Base-by-base conservation (phyloP, 495 filamentous ascomycete genomes). In the Bombardia bombarda region DNA sequence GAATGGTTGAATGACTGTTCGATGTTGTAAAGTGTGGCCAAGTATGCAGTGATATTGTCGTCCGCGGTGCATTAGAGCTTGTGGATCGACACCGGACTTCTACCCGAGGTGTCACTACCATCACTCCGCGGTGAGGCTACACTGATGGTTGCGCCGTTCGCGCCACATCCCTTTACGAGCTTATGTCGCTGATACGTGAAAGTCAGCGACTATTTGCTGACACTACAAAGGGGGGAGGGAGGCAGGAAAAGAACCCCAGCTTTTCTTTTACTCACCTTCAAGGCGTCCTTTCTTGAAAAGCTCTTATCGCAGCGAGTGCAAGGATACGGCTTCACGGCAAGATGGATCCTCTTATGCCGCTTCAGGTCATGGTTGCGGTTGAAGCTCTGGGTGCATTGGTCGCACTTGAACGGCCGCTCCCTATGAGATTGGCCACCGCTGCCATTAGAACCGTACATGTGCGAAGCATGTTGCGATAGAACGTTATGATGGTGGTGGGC, bases 321-420 rank as follows among this genome's bases (percentile, higher is more conserved):
- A 0, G 92, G 90, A 60, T 88, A 97, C 0, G 92, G 92, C 70
- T 98, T 98, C 36, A 97, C 85, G 0, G 88, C 85, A 36, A 97
- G 66, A 63, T 98, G 92, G 43, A 98, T 98, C 43, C 89, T 70
- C 61, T 94, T 94, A 53, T 98, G 92, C 33, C 92, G 77, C 61
- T 98, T 98, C 41, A 98, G 67, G 56, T 98, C 93, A 56, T 98
- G 93, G 43, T 98, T 98, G 5, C 92, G 74, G 59, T 95, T 98
- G 73, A 98, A 98, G 40, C 85, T 86, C 55, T 93, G 86, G 1
- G 85, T 80, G 53, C 93, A 98, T 55, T 84, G 70, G 51, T 96
- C 87, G 59, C 92, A 98, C 55, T 92, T 92, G 70, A 92, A 98
- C 0, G 93, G 92, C 7, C 90, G 77, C 46, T 98, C 92, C 18